Base-by-base conservation (phyloP, 371 early-diverging fungal genomes). In the Rhizopus delemar region DNA sequence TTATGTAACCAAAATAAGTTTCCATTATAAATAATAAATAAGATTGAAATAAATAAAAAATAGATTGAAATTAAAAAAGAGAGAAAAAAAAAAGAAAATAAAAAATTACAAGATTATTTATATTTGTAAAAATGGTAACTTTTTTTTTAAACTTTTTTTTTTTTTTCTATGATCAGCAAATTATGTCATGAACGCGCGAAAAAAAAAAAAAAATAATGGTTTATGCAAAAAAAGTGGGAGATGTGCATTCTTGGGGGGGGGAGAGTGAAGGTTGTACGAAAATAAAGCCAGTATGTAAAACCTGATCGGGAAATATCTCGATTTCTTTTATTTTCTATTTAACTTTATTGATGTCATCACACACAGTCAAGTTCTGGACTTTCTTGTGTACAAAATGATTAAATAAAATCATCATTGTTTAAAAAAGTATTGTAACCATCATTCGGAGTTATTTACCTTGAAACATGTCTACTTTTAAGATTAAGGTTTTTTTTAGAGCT, bases 1-100 rank as follows among this genome's bases (percentile, higher is more conserved):
- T 85, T 50, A 94, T 80, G 49, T 81, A 82, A 9, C 93, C 93
- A 67, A 74, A 61, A 46, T 69, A 81, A 7, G 81, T 72, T 59
- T 81, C 81, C 78, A 81, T 75, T 31, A 39, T 32, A 35, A 51
- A 8, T 48, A 34, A 51, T 13, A 32, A 46, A 41, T 41, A 39
- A 13, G 39, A 45, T 57, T 34, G 36, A 8, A 34, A 16, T 56
- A 51, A 41, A 59, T 39, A 45, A 45, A 32, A 43, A 51, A 32
- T 6, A 28, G 9, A 4, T 12, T 29, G 8, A 38, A 34, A 50
- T 13, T n/a, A 11, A 16, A 29, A 48, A 36, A 35, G 16, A 36
- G 15, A 55, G 8, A 51, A 46, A 46, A 57, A 43, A 31, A 38
- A 51, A 38, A 46, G 15, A 46, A 45, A 59, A 59, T 45, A 51